Percentiles rank a stretch among this genome's conserved stretches.
Conservation (phyloP, 345 rosid genomes). For the Linum tenue region DNA sequence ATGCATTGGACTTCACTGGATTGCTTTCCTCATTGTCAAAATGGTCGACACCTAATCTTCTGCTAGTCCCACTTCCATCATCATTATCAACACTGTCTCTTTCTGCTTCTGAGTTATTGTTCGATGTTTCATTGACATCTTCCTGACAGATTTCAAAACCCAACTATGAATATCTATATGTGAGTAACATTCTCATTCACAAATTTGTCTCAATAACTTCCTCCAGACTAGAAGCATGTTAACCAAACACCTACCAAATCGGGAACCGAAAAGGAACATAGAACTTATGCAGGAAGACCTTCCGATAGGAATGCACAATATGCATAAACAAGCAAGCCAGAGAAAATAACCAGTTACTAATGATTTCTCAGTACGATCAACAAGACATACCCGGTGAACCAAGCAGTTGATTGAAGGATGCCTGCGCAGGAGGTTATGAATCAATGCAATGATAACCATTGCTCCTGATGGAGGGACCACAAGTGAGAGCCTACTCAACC, state of each 20-base stretch:
- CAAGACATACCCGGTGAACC: conserved; percentile 59
- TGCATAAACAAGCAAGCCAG: too few relatives aligned
- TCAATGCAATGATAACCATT: conserved; percentile 64
- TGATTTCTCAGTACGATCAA: not conserved
- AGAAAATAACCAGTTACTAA: not conserved
- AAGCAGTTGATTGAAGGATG: conserved; percentile 92
- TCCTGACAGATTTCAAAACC: not conserved
- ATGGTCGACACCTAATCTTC: conserved; percentile 51
- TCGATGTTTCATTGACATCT: conserved; percentile 15
- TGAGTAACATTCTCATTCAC: not conserved
- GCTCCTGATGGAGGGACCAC: conserved; percentile 79
- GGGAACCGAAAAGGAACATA: not conserved
- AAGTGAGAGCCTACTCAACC: conserved; percentile 71
- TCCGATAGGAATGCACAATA: not conserved
- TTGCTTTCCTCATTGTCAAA: conserved; percentile 52
- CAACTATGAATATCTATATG: not conserved
- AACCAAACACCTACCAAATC: not conserved
- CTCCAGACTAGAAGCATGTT: not conserved
- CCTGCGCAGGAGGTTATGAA: conserved; percentile 76
- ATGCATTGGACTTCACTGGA: conserved; percentile 64
- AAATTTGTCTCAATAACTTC: not conserved
- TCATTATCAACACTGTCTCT: conserved; percentile 21
- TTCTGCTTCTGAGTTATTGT: conserved; percentile 26
- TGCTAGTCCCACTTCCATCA: conserved; percentile 12
- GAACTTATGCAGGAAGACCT: not conserved